Evolutionary conservation across 768 basidiomycete species (phyloP).

Genomic region (Plicaturopsis crispa): DNA sequence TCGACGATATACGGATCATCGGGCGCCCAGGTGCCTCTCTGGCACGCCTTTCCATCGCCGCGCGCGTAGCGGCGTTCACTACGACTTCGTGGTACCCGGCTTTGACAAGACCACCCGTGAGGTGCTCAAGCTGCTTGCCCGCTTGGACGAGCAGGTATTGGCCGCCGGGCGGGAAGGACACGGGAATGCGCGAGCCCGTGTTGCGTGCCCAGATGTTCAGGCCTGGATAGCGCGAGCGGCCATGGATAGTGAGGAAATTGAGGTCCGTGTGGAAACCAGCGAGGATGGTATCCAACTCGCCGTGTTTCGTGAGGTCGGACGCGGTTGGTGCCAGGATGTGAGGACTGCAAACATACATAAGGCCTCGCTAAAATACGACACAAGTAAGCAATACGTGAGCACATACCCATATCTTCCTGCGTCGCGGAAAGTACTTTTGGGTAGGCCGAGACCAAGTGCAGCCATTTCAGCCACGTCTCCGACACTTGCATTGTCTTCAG

Average conservation of each 20-base stretch:
- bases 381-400: background rate
- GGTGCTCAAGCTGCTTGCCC: slow-evolving; percentile 90
- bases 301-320: slow-evolving; percentile 79
- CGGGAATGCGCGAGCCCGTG: slow-evolving; percentile 82
- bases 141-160: slow-evolving; percentile 88
- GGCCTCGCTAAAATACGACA: slow-evolving; percentile 1
- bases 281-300: slow-evolving; percentile 72
- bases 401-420: slow-evolving; percentile 82
- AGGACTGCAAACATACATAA: slow-evolving; percentile 34
- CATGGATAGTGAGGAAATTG: slow-evolving; percentile 90
- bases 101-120: slow-evolving; percentile 77
- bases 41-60: slow-evolving; percentile 55
- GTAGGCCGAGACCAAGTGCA: slow-evolving; percentile 75
- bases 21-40: slow-evolving; percentile 64
- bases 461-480: slow-evolving; percentile 84
- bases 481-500: slow-evolving; percentile 42
- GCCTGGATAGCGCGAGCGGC: slow-evolving; percentile 80
- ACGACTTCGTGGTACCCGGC: slow-evolving; percentile 96
- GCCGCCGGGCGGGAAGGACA: slow-evolving; percentile 76
- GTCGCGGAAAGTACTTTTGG: slow-evolving; percentile 59
- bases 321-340: slow-evolving; percentile 93
- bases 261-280: slow-evolving; percentile 95
- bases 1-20: slow-evolving; percentile 90
- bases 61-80: slow-evolving; percentile 72
- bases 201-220: slow-evolving; percentile 95